Evolutionary conservation across 2,329 filamentous ascomycete genomes (phyloP).

Genomic region (Pseudocercospora vitis): DNA sequence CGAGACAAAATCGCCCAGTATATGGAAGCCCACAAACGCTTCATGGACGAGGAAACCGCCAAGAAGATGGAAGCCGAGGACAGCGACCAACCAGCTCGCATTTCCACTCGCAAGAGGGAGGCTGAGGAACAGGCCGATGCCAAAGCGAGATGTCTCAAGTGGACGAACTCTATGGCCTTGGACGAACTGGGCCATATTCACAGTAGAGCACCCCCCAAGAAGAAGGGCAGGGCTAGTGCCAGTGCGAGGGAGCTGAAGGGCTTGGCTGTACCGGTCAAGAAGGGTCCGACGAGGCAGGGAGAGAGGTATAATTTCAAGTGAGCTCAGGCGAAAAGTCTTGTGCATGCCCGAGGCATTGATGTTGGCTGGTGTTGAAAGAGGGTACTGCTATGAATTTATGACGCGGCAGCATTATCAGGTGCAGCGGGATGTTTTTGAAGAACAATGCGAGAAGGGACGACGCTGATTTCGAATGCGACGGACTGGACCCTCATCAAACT

Average conservation of each 20-base stretch:
- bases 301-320: conserved; percentile 43
- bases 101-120: conserved; percentile 64
- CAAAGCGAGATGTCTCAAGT: conserved; percentile 62
- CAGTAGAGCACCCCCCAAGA: conserved; percentile 35
- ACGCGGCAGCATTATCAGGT: conserved; percentile 3
- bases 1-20: conserved; percentile 73
- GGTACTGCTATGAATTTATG: background rate
- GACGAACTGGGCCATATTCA: conserved; percentile 36
- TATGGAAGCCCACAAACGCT: conserved; percentile 50
- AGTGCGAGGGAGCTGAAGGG: conserved; percentile 35
- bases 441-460: too few relatives aligned
- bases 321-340: background rate
- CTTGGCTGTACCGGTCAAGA: conserved; percentile 45
- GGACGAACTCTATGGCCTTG: conserved; percentile 64
- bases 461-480: too few relatives aligned
- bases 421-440: too few relatives aligned
- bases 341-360: too few relatives aligned
- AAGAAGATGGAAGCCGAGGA: conserved; percentile 51
- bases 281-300: conserved; percentile 53
- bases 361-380: too few relatives aligned
- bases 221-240: conserved; percentile 35
- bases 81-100: conserved; percentile 50
- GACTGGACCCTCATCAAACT: background rate
- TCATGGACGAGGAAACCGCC: conserved; percentile 49
- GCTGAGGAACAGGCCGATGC: conserved; percentile 55